Evolutionary conservation across 2,329 filamentous ascomycete genomes (phyloP).

Genomic region (Calonectria crousiana): DNA sequence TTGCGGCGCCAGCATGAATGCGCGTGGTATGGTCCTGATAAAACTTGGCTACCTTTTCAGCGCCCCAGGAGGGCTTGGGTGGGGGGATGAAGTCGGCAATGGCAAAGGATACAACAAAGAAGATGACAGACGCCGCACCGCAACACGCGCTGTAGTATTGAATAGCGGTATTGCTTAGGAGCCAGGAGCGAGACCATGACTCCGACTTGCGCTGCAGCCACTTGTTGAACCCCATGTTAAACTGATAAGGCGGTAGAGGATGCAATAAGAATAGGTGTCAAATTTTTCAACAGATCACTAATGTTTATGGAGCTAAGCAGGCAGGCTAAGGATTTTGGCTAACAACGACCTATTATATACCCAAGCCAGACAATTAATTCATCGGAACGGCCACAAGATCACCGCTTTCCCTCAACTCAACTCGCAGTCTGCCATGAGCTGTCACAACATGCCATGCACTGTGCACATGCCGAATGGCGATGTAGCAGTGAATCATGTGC

Average conservation of each 20-base stretch:
- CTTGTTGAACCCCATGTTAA: slow-evolving; percentile 7
- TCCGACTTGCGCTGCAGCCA: neutral
- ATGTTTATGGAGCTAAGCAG: neutral
- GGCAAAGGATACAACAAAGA: slow-evolving; percentile 19
- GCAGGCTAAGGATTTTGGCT: neutral
- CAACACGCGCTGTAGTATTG: slow-evolving; percentile 25
- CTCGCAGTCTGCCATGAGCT: neutral
- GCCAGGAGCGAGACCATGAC: slow-evolving; percentile 13
- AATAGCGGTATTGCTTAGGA: slow-evolving; percentile 23
- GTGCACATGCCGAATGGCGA: neutral
- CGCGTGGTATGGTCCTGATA: slow-evolving; percentile 23
- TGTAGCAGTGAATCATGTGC: neutral
- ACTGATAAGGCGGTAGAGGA: neutral
- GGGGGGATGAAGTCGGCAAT: slow-evolving; percentile 25
- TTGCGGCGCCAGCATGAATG: slow-evolving; percentile 25
- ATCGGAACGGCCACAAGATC: neutral
- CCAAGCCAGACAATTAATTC: neutral
- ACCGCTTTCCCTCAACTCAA: neutral
- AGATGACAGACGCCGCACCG: slow-evolving; percentile 21
- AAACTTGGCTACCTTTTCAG: slow-evolving; percentile 22
- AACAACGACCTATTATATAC: neutral
- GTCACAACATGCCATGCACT: neutral
- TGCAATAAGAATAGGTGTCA: neutral
- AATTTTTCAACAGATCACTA: neutral
- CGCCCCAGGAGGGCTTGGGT: slow-evolving; percentile 18